Evolutionary conservation across 2,329 filamentous ascomycete genomes (phyloP), one percentile per base, ranked within the genome.

Genomic region (Daldinia sp.): DNA sequence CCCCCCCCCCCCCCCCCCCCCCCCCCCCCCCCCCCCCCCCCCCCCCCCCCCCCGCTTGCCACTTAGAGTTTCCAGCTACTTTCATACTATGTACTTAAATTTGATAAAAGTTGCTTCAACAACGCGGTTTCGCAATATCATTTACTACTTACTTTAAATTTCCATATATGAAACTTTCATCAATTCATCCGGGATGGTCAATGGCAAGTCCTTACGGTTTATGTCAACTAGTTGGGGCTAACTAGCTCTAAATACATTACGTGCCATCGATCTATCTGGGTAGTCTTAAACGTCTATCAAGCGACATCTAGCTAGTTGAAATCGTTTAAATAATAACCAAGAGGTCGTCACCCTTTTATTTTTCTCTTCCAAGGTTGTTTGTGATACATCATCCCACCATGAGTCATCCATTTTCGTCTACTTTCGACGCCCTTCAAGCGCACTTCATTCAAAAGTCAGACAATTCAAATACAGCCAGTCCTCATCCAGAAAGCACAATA

Each of bases 341-440:
- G 39, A 43, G 43, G 19, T 13, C 23, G 27, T 25, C 21, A 3
- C 34, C 10, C 17, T 39, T 37, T 34, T 25, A 17, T 17, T 48
- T 54, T 32, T 41, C 21, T 9, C 32, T 3, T n/a, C 11, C 4
- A 30, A 43, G 6, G 11, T 30, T 50, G 11, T 34, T 6, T 11
- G 27, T 4, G 11, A 4, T 17, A n/a, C 23, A 27, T 25, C 3
- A 58, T 57, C 17, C 61, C 59, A 64, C 47, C 30, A 72, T 73
- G 71, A 68, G 57, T 32, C 68, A 70, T 41, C 65, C 49, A 21
- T 70, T 68, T 23, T 71, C 71, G 13, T 70, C 71, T 4, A 61
- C 69, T 13, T 67, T 71, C 25, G 64, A 68, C 19, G 72, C 68
- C 49, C 55, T 72, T 29, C 72, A 73, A 62, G 71, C 67, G 34